Evolutionary conservation across 352 stramenopile genomes (phyloP), one percentile per base, ranked within the genome.

Genomic region (Phytophthora pistaciae): DNA sequence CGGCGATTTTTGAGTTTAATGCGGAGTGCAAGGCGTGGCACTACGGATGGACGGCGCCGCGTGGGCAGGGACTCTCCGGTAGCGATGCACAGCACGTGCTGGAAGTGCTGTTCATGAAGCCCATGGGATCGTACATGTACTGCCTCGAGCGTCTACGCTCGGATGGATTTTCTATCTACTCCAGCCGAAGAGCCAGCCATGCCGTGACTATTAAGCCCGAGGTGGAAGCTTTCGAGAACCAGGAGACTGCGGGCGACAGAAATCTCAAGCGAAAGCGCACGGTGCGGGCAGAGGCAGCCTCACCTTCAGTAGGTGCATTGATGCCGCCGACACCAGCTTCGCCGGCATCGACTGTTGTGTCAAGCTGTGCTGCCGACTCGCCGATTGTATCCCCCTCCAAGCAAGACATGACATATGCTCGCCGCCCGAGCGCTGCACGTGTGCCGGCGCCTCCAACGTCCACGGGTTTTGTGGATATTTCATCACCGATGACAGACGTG

Each of bases 1-100:
- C 87, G 10, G 87, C 88, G 33, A 93, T 92, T 60, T 97, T 96
- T 44, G 88, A 96, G 72, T 96, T 97, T 66, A 97, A 97, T 44
- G 79, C 84, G 3, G 86, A 95, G 60, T 94, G 88, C 66, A 96
- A 96, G 72, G 91, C 87, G 1, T 97, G 91, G 91, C 91, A 97
- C 65, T 96, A 97, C 20, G 91, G 91, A 10, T 97, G 88, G 88
- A 92, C 88, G 1, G 86, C 88, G 0, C 88, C 88, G 9, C 86
- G 88, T 23, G 88, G 88, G 0, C 88, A 95, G 49, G 88, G 88
- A 1, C 66, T 94, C 11, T 91, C 80, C n/a, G 88, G 88, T 7
- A 93, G 84, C 27, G 88, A 95, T 67, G 82, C 86, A 1, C 85
- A 92, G 58, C 88, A 95, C 54, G 84, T 93, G 36, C 72, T 95